These are phyloP conservation scores for Syzygium oleosum DNA, from an alignment of 345 rosid species.

Conservation along the genomic window DNA sequence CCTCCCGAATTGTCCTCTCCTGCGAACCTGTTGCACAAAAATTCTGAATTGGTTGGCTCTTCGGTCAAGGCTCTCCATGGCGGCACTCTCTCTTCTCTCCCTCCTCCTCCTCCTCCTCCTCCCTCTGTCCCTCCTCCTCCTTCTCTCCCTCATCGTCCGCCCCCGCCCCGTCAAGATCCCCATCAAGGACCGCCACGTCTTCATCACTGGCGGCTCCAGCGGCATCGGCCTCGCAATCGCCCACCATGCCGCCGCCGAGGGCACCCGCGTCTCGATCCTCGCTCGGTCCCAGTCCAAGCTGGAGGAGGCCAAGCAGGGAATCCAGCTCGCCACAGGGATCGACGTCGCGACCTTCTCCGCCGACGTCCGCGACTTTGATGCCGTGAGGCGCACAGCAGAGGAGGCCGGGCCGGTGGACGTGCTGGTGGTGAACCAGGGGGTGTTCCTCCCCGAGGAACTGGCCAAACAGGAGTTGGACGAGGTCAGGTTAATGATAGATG, in stretches of 20 bases:
- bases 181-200: slow-evolving; percentile 65
- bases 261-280: slow-evolving; percentile 70
- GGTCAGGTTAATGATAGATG: slow-evolving; percentile 65
- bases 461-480: slow-evolving; percentile 55
- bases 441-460: slow-evolving; percentile 55
- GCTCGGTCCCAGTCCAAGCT: slow-evolving; percentile 56
- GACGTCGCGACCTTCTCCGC: slow-evolving; percentile 58
- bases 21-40: background rate
- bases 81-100: background rate
- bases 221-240: slow-evolving; percentile 85
- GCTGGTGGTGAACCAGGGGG: slow-evolving; percentile 75
- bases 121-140: slow-evolving; percentile 32
- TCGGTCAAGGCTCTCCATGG: background rate
- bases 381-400: slow-evolving; percentile 31
- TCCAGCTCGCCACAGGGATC: slow-evolving; percentile 54
- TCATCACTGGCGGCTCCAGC: slow-evolving; percentile 90
- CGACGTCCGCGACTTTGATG: slow-evolving; percentile 67
- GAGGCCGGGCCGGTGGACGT: slow-evolving; percentile 74
- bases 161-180: slow-evolving; percentile 59
- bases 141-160: slow-evolving; percentile 39
- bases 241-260: slow-evolving; percentile 54
- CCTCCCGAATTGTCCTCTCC: background rate
- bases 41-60: background rate
- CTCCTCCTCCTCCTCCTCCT: slow-evolving; percentile 26
- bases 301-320: slow-evolving; percentile 51